Base-by-base conservation (phyloP, 345 rosid genomes). In the Arabis alpina region DNA sequence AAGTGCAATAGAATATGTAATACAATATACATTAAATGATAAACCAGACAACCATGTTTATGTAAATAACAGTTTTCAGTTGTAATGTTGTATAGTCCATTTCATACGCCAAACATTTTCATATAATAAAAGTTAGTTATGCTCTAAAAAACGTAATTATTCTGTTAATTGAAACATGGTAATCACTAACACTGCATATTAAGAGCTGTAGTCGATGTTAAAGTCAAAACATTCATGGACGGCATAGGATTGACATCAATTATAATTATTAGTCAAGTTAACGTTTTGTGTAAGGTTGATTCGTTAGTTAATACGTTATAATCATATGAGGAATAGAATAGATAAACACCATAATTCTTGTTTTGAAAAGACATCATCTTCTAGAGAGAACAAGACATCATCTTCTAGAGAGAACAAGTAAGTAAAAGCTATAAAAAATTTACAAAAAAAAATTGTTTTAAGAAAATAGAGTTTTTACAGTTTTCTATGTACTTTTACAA, bases 391-490 rank as follows among this genome's bases (percentile, higher is more conserved):
- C 69, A 67, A 60, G 70, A 59, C 53, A 57, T 56, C 48, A 57
- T 56, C 60, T 79, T 81, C 79, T 79, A 79, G 87, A 75, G 74
- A 53, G 66, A 74, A 60, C 69, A 67, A 60, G 70, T 61, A 52
- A 53, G 52, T n/a, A n/a, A n/a, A n/a, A n/a, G n/a, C n/a, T n/a
- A n/a, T n/a, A n/a, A n/a, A n/a, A n/a, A n/a, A n/a, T n/a, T n/a
- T n/a, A n/a, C n/a, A n/a, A n/a, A n/a, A n/a, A n/a, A n/a, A n/a
- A n/a, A n/a, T n/a, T n/a, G n/a, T n/a, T n/a, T n/a, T n/a, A n/a
- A n/a, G n/a, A n/a, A n/a, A n/a, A n/a, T n/a, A n/a, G n/a, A n/a
- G n/a, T n/a, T n/a, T n/a, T n/a, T n/a, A n/a, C n/a, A n/a, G n/a
- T n/a, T n/a, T n/a, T n/a, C n/a, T n/a, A n/a, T n/a, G n/a, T n/a